These are phyloP conservation scores for Colletotrichum gigasporum DNA, from an alignment of 2,329 filamentous ascomycete species.

Conservation along the genomic window DNA sequence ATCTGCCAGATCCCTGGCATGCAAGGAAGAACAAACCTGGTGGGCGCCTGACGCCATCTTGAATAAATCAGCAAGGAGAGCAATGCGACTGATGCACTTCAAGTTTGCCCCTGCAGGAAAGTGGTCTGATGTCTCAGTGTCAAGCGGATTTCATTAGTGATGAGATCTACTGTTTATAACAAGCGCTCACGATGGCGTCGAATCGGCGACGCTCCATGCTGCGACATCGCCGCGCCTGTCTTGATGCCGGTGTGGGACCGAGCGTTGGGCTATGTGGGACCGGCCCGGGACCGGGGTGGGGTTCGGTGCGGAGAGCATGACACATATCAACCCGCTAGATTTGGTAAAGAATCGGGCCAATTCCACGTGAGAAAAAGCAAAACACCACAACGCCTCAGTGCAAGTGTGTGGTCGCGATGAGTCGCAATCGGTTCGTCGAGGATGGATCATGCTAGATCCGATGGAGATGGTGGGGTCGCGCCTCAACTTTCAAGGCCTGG, in stretches of 20 bases:
- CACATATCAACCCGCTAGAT: conserved; percentile 19
- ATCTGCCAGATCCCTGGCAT: neutral
- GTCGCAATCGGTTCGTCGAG: neutral
- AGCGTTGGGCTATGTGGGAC: conserved; percentile 13
- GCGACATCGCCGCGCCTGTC: conserved; percentile 1
- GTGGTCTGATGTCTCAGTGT: neutral
- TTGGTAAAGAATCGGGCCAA: conserved; percentile 7
- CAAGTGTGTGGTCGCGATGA: neutral
- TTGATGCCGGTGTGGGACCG: conserved; percentile 21
- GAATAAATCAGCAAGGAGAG: neutral
- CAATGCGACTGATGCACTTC: neutral
- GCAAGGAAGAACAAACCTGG: neutral
- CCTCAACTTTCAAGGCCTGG: conserved; percentile 2
- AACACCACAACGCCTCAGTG: neutral
- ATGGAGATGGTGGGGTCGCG: conserved; percentile 6
- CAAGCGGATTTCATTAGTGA: no score
- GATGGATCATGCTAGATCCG: conserved; percentile 15
- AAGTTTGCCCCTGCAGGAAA: neutral
- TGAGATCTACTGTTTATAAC: conserved; percentile 29
- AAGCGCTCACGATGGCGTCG: conserved; percentile 8
- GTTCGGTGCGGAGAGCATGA: conserved; percentile 9
- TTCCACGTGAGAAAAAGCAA: neutral
- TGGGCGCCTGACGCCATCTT: conserved; percentile 16
- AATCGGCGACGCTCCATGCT: neutral
- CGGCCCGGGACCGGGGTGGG: conserved; percentile 24